Evolutionary conservation across 192 early-diverging fungal genomes (phyloP), one percentile per base, ranked within the genome.

Genomic region (Phycomyces nitens): DNA sequence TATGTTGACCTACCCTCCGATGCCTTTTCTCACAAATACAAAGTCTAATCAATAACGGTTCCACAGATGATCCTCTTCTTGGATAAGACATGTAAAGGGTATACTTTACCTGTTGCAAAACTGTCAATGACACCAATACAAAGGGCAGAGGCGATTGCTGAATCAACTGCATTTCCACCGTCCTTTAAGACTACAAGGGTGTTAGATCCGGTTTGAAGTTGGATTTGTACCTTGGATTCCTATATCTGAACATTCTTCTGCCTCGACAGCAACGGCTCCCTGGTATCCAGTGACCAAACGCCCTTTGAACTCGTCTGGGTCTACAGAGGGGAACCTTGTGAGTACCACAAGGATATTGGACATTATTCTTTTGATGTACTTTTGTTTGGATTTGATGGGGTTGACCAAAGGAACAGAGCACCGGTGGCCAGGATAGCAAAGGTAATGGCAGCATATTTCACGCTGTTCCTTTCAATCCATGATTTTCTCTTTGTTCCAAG

Each of bases 51-150:
- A 51, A 58, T 0, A 23, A 43, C 16, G 26, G 29, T 14, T 29
- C 2, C 11, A 20, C 23, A 22, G 27, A 15, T 41, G 24, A 47
- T 50, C 20, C 21, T 47, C 23, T 57, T 0, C 29, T 44, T 5
- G 40, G 7, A 58, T 14, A 44, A 44, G 16, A 16, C 43, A 9
- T 16, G 20, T 56, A 56, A 56, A 34, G 29, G n/a, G 24, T 18
- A 39, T 43, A 51, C 1, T n/a, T 42, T 72, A 29, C 96, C 96
- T 18, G 87, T 86, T 15, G 90, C 88, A 75, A 93, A 94, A 47
- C 81, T 87, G 68, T 96, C 90, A 22, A 95, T 86, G n/a, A 89
- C 83, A 49, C 93, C 96, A 58, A 94, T 80, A 65, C 95, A 95
- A 16, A 95, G 78, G 9, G 89, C 80, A 40, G 93, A 82, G 2